Conservation (phyloP, 2,329 filamentous ascomycete species). For the Apiospora malaysiana region DNA sequence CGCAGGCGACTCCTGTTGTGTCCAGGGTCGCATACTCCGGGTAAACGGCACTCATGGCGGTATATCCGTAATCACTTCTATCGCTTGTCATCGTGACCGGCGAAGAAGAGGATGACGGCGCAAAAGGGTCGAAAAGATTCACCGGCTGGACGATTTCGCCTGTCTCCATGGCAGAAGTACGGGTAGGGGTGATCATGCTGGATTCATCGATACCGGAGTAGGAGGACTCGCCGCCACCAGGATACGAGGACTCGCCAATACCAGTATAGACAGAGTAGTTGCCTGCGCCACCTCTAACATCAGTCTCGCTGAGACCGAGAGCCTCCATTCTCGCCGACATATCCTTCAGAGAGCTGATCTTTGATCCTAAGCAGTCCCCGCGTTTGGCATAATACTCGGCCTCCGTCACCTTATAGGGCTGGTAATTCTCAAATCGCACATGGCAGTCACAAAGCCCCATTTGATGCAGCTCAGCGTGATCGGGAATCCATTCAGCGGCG, state of each 20-base stretch:
- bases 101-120: background rate
- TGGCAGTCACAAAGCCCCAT: conserved; percentile 43
- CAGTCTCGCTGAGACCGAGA: background rate
- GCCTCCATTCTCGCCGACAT: background rate
- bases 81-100: background rate
- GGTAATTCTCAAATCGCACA: conserved; percentile 41
- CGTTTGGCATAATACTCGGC: conserved; percentile 1
- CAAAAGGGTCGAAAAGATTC: background rate
- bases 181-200: background rate
- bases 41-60: background rate
- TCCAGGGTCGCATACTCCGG: background rate
- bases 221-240: background rate
- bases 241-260: no score
- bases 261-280: no score
- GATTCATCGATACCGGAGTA: background rate
- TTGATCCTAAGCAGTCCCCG: background rate
- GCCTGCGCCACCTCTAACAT: no score
- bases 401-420: conserved; percentile 23
- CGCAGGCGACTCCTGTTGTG: background rate
- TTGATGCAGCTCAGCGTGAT: conserved; percentile 45
- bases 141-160: background rate
- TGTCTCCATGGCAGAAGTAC: background rate
- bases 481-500: conserved; percentile 47
- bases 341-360: background rate
- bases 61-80: background rate